Evolutionary conservation across 2,329 filamentous ascomycete species (phyloP), one percentile per base, ranked within the genome.

Genomic region (Hyphodiscus sp.): DNA sequence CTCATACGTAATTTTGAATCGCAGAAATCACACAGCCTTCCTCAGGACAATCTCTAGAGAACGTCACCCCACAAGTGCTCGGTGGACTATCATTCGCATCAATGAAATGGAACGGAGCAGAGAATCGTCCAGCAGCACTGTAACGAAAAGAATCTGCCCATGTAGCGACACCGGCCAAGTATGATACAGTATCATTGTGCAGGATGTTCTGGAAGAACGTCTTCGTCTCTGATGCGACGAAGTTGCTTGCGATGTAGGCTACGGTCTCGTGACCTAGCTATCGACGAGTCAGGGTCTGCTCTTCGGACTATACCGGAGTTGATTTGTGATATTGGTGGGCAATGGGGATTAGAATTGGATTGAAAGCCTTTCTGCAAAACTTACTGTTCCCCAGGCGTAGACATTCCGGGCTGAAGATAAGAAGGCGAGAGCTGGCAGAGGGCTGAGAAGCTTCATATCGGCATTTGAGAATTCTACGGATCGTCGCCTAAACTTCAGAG

Each of bases 141-240:
- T 86, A 86, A 20, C 82, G 76, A 67, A 65, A 71, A 13, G 65
- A 82, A 70, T 87, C 83, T 29, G 83, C 83, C 84, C 84, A 87
- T 10, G 81, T 81, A 2, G 84, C 83, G 2, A 86, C 77, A 53
- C 75, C 75, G 47, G 82, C 82, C 23, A 87, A 74, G 63, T 85
- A 85, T 61, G 81, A 76, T 52, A 71, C 68, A 1, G 76, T 76
- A 38, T 76, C 66, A 65, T 78, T 80, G 58, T 74, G 69, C 43
- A 87, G 73, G 49, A 86, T 71, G 4, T 70, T 65, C 64, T 86
- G 77, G 63, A 86, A 78, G 66, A 79, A 80, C 41, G 70, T 57
- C 20, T 79, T 72, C 15, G 83, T 86, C 29, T 74, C 67, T 38
- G 78, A 73, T 51, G 76, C 69, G 49, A 87, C 80, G 61, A 86